A percentile compares a stretch with the other conserved stretches of the same genome.
phyloP scores from a whole-genome alignment of 208 protist species.

The Leishmania amazonensis region DNA sequence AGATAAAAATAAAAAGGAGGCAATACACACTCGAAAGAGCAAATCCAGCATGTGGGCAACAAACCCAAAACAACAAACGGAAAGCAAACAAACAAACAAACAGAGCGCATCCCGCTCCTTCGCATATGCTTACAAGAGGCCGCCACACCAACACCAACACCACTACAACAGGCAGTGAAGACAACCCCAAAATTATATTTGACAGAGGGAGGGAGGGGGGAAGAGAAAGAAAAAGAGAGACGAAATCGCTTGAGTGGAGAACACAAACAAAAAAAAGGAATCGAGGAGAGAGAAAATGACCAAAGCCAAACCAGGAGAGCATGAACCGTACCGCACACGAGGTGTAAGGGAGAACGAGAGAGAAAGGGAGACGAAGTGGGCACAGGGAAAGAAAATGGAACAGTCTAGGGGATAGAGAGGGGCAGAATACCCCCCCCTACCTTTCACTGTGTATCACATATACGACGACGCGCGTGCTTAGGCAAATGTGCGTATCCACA shows the following conservation, averaged over 20 bases:
- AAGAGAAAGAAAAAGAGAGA: neutral
- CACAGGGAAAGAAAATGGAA: neutral
- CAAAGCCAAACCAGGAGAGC: neutral
- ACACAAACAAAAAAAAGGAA: neutral
- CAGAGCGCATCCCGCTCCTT: neutral
- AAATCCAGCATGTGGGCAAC: slow-evolving; percentile 8
- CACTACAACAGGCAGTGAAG: neutral
- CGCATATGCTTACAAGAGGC: neutral
- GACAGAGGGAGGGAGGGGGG: neutral
- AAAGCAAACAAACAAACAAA: neutral
- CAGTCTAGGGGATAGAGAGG: neutral
- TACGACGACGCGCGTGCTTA: neutral
- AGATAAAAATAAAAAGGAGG: neutral
- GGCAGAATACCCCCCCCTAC: neutral
- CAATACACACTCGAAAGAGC: neutral
- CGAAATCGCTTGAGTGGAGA: neutral
- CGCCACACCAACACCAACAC: neutral
- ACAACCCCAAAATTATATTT: neutral
- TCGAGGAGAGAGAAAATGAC: neutral
- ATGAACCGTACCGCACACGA: neutral
- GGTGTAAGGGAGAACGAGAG: neutral
- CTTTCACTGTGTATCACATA: neutral
- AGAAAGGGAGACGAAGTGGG: neutral
- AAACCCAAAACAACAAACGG: slow-evolving; percentile 1
- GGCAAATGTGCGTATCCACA: neutral